Evolutionary conservation across 805 yeast genomes (phyloP).

Genomic region (Isabelozyma gotoi): DNA sequence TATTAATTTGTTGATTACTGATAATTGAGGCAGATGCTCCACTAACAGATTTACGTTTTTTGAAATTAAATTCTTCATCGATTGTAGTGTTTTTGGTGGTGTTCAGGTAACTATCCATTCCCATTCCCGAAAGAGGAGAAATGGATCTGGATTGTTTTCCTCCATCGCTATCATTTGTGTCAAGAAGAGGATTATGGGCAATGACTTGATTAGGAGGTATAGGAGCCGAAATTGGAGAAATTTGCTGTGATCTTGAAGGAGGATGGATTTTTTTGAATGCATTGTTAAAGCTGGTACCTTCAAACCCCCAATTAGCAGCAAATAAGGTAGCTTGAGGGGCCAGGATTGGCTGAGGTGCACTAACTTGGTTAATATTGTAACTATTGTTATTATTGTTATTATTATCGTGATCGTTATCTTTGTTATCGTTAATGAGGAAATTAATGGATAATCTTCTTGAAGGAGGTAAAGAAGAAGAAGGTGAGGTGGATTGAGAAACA

Average conservation of each 20-base stretch:
- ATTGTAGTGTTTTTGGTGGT: neutral
- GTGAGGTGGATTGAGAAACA: neutral
- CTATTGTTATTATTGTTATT: too few relatives aligned
- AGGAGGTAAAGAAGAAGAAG: conserved; percentile 12
- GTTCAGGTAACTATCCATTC: neutral
- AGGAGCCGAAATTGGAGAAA: neutral
- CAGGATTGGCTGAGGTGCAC: too few relatives aligned
- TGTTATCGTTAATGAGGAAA: conserved; percentile 13
- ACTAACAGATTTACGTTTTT: conserved; percentile 3
- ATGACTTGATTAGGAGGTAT: too few relatives aligned
- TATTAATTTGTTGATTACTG: conserved; percentile 3
- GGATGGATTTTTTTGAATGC: neutral
- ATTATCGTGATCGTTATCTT: conserved; percentile 1
- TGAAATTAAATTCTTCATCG: neutral
- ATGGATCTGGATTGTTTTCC: conserved; percentile 2
- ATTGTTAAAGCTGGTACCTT: neutral
- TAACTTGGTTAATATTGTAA: neutral
- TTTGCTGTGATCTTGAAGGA: neutral
- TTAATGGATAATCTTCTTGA: conserved; percentile 19
- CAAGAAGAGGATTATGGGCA: neutral
- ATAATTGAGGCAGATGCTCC: neutral
- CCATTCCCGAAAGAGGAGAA: conserved; percentile 6
- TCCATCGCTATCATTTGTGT: neutral
- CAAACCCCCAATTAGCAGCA: conserved; percentile 4
- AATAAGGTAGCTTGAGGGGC: conserved; percentile 4